phyloP scores from a whole-genome alignment of 1,284 basidiomycete genomes.

The Polyporus tsugae region DNA sequence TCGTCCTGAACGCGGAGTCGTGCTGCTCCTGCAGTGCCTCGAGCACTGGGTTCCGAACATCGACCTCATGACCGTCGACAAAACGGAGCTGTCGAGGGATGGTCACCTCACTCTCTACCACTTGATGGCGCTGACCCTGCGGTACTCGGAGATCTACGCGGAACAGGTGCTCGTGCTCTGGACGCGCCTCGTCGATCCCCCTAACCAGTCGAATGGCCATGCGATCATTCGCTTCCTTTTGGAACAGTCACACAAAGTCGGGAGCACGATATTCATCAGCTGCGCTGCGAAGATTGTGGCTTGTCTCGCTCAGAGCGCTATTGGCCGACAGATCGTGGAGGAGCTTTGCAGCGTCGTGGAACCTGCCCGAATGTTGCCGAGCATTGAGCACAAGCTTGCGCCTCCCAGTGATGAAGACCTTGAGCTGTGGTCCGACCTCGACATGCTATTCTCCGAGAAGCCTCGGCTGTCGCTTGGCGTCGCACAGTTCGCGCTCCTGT shows the following conservation, averaged over 20 bases:
- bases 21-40: conserved; percentile 75
- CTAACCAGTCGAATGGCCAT: conserved; percentile 79
- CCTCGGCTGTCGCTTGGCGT: conserved; percentile 75
- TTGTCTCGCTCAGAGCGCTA: conserved; percentile 82
- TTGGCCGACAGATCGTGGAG: conserved; percentile 80
- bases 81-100: conserved; percentile 61
- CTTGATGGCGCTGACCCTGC: conserved; percentile 84
- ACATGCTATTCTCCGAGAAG: conserved; percentile 76
- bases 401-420: conserved; percentile 77
- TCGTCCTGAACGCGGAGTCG: conserved; percentile 53
- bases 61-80: conserved; percentile 71
- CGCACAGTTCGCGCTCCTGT: conserved; percentile 89
- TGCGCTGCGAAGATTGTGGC: conserved; percentile 88
- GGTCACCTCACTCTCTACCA: conserved; percentile 82
- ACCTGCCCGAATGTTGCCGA: conserved; percentile 84
- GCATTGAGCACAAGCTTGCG: conserved; percentile 72
- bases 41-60: conserved; percentile 86
- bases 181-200: conserved; percentile 76
- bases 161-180: conserved; percentile 89
- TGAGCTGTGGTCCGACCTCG: conserved; percentile 78
- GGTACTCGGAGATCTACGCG: conserved; percentile 79
- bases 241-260: conserved; percentile 88
- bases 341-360: conserved; percentile 88
- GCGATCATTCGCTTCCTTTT: conserved; percentile 87
- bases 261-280: conserved; percentile 79